These are phyloP conservation scores for Crithidia brevicula DNA, from an alignment of 208 protist genomes.

Conservation along the genomic window DNA sequence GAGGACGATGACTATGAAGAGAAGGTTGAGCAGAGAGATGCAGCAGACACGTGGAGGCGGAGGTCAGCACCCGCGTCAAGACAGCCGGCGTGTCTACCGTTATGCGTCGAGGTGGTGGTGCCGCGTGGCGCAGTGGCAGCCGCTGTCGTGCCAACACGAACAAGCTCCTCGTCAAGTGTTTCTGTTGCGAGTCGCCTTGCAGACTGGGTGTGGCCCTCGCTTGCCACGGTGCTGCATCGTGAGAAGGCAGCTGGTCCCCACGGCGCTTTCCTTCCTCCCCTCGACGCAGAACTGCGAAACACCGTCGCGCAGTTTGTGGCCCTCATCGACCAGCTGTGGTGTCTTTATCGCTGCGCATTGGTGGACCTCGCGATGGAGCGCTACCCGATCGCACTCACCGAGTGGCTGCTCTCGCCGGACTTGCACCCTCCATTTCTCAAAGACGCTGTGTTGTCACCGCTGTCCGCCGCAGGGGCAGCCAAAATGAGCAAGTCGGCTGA, in stretches of 20 bases:
- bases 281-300: neutral
- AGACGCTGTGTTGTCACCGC: no score
- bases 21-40: neutral
- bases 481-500: neutral
- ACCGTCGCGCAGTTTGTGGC: conserved; percentile 3
- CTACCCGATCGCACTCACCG: conserved; percentile 3
- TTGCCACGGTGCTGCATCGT: no score
- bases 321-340: conserved; percentile 16
- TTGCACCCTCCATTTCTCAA: no score
- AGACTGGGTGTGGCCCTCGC: neutral
- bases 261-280: neutral
- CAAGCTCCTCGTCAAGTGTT: neutral
- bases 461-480: neutral
- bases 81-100: neutral
- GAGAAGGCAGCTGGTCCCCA: neutral
- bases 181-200: neutral
- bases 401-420: conserved; percentile 19
- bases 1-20: neutral
- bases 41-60: no score
- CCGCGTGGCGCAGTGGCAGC: neutral
- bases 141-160: no score
- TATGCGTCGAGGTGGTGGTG: conserved; percentile 19
- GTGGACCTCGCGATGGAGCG: conserved; percentile 22
- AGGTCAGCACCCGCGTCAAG: no score
- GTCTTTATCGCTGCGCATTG: conserved; percentile 12